phyloP scores from a whole-genome alignment of 2,329 filamentous ascomycete species.

The Botrytis deweyae region DNA sequence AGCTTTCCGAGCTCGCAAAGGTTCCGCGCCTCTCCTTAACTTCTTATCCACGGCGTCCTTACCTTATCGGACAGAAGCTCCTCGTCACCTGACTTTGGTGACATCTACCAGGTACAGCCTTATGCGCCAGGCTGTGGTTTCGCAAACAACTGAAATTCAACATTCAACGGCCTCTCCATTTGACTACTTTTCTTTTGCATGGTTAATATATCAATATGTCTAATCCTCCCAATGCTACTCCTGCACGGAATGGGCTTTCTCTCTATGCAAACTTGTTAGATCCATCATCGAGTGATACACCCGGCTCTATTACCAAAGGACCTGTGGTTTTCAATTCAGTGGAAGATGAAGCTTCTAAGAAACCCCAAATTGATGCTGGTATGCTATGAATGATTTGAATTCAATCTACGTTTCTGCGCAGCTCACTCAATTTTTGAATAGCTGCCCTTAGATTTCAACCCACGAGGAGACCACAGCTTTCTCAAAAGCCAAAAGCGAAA shows the following conservation, averaged over 20 bases:
- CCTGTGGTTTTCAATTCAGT: conserved; percentile 68
- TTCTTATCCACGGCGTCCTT: conserved; percentile 5
- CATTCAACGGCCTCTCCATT: neutral
- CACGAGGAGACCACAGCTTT: conserved; percentile 72
- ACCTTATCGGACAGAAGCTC: conserved; percentile 1
- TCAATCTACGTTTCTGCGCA: conserved; percentile 38
- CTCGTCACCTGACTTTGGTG: neutral
- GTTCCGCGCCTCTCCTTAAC: neutral
- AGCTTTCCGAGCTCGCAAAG: neutral
- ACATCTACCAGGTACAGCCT: conserved; percentile 11
- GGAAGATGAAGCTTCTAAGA: conserved; percentile 54
- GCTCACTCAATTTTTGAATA: conserved; percentile 47
- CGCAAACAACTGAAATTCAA: conserved; percentile 3
- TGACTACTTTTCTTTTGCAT: conserved; percentile 3
- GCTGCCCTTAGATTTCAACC: conserved; percentile 81
- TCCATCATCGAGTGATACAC: conserved; percentile 50
- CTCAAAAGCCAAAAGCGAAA: conserved; percentile 62
- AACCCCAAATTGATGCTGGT: conserved; percentile 59
- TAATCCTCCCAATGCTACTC: conserved; percentile 29
- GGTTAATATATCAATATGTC: conserved; percentile 31
- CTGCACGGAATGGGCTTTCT: conserved; percentile 56
- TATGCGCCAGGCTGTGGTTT: conserved; percentile 23
- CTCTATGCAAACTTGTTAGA: conserved; percentile 85
- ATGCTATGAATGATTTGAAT: conserved; percentile 44
- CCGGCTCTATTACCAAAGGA: conserved; percentile 68